These are phyloP conservation scores for Heliosperma pusillum DNA, from an alignment of 148 eudicot genomes.

Conservation along the genomic window DNA sequence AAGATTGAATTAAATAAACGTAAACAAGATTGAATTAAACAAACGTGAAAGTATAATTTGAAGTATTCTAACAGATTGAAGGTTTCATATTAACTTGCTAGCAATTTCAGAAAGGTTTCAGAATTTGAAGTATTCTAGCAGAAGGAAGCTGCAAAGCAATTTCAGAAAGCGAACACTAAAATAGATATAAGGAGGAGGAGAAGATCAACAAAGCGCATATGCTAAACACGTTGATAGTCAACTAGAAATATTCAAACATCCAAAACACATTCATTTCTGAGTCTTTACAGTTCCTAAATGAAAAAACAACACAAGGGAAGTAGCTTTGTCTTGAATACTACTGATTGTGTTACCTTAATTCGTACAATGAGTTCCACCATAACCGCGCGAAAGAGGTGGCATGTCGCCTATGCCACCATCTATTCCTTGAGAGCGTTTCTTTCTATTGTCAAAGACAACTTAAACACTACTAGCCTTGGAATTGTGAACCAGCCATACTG, in stretches of 20 bases:
- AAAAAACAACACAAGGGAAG: neutral
- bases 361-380: constrained; percentile 17
- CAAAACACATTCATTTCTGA: neutral
- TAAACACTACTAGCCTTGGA: neutral
- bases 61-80: neutral
- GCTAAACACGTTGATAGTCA: neutral
- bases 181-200: neutral
- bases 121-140: too few relatives aligned
- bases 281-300: neutral
- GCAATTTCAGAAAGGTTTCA: neutral
- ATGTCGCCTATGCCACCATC: constrained; percentile 26
- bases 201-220: neutral
- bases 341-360: constrained; percentile 17
- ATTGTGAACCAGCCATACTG: constrained; percentile 9
- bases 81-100: neutral
- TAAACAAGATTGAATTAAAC: neutral
- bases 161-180: neutral
- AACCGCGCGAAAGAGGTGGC: constrained; percentile 31
- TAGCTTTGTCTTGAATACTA: neutral
- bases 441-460: constrained; percentile 17
- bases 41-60: neutral
- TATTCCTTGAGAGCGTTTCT: constrained; percentile 31
- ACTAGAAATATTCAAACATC: constrained; percentile 8
- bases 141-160: constrained; percentile 5
- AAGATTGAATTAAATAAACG: neutral